Evolutionary conservation across 2,329 filamentous ascomycete genomes (phyloP).

Genomic region (Nemania sp.): DNA sequence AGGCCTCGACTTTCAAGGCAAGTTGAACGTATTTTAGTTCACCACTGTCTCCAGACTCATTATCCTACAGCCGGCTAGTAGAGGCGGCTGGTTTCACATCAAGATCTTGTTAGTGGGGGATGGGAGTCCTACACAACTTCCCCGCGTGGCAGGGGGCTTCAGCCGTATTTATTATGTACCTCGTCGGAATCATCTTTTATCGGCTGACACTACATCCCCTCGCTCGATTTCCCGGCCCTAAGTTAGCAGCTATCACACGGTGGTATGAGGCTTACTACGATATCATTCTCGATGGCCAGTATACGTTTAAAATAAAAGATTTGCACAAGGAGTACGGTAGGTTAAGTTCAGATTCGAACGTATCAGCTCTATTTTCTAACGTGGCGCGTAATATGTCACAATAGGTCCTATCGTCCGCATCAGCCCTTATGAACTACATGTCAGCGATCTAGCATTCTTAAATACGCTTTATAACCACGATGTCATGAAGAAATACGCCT

Average conservation of each 20-base stretch:
- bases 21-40: background rate
- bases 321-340: conserved; percentile 47
- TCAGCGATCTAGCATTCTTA: conserved; percentile 30
- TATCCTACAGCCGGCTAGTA: background rate
- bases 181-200: conserved; percentile 23
- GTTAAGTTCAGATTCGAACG: background rate
- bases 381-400: background rate
- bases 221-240: conserved; percentile 35
- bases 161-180: background rate
- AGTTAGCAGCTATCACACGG: conserved; percentile 25
- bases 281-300: conserved; percentile 40
- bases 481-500: conserved; percentile 34
- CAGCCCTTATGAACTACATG: conserved; percentile 35
- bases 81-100: too few species aligned
- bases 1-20: background rate
- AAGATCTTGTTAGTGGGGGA: background rate
- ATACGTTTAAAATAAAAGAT: conserved; percentile 43
- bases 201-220: conserved; percentile 37
- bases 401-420: conserved; percentile 38
- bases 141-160: background rate
- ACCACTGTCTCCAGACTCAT: background rate
- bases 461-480: conserved; percentile 29
- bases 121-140: background rate
- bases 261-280: conserved; percentile 46
- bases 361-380: background rate